Percentiles rank a stretch among this genome's conserved stretches.
phyloP scores from a whole-genome alignment of 2,329 filamentous ascomycete species.

The Trichoderma sp. region DNA sequence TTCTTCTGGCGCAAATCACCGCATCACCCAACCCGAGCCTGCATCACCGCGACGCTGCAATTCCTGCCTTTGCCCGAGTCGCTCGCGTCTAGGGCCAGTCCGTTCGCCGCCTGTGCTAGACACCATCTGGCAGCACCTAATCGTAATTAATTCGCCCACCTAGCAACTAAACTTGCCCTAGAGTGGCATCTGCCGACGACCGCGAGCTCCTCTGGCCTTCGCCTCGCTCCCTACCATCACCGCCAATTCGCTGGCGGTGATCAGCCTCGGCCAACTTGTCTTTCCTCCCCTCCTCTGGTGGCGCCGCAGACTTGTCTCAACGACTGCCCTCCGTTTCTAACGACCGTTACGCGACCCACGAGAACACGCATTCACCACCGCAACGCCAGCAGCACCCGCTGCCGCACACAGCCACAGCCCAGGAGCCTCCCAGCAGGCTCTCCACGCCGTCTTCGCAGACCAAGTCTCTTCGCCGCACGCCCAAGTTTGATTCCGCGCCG shows the following conservation, averaged over 20 bases:
- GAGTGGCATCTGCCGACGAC: slow-evolving; percentile 3
- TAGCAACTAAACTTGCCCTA: neutral
- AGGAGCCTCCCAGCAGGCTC: slow-evolving; percentile 47
- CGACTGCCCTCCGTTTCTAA: slow-evolving; percentile 48
- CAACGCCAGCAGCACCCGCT: slow-evolving; percentile 49
- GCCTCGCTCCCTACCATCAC: slow-evolving; percentile 33
- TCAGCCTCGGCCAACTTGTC: slow-evolving; percentile 51
- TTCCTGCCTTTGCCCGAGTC: neutral
- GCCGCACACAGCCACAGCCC: slow-evolving; percentile 36
- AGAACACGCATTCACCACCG: slow-evolving; percentile 48
- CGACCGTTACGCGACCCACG: slow-evolving; percentile 61
- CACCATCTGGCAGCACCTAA: neutral
- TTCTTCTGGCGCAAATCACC: slow-evolving; percentile 24
- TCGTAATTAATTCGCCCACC: neutral
- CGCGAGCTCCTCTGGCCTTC: neutral
- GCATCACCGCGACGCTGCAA: neutral
- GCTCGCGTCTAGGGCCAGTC: neutral
- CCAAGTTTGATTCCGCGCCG: slow-evolving; percentile 53
- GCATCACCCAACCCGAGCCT: neutral
- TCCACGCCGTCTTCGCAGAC: slow-evolving; percentile 53
- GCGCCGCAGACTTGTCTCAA: slow-evolving; percentile 53
- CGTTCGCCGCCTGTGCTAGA: neutral
- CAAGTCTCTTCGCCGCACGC: slow-evolving; percentile 55
- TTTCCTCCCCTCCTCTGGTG: slow-evolving; percentile 43
- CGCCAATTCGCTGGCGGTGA: slow-evolving; percentile 46